Evolutionary conservation across 331 rosid genomes (phyloP).

Genomic region (Malus hybrid): DNA sequence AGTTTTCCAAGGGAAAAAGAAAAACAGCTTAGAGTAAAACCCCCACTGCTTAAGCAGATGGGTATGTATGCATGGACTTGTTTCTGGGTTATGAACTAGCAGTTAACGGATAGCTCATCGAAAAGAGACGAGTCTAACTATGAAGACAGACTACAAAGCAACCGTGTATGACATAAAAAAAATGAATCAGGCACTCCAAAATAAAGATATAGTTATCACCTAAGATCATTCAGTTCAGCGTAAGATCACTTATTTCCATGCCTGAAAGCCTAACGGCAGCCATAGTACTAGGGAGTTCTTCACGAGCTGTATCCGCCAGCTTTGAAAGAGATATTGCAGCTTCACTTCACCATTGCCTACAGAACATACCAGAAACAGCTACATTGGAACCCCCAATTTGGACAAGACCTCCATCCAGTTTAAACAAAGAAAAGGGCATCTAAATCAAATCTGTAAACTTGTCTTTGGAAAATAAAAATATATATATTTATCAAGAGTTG

Average conservation of each 20-base stretch:
- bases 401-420: background rate
- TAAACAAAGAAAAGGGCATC: constrained; percentile 1
- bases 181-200: background rate
- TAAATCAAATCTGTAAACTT: background rate
- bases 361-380: constrained; percentile 1
- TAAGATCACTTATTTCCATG: constrained; percentile 96
- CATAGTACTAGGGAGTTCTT: constrained; percentile 97
- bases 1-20: background rate
- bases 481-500: background rate
- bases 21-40: background rate
- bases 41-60: background rate
- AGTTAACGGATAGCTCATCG: background rate
- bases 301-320: constrained; percentile 89
- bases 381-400: background rate
- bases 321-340: too few relatives aligned
- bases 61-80: background rate
- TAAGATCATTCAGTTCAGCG: constrained; percentile 51
- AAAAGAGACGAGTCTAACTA: too few relatives aligned
- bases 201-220: constrained; percentile 36
- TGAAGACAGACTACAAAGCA: background rate
- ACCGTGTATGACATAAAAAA: constrained; percentile 3
- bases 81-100: background rate
- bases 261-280: constrained; percentile 92
- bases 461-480: background rate
- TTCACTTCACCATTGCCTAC: too few relatives aligned